Conservation (phyloP, 2,329 filamentous ascomycete genomes). For the Monilinia vaccinii-corymbosi region DNA sequence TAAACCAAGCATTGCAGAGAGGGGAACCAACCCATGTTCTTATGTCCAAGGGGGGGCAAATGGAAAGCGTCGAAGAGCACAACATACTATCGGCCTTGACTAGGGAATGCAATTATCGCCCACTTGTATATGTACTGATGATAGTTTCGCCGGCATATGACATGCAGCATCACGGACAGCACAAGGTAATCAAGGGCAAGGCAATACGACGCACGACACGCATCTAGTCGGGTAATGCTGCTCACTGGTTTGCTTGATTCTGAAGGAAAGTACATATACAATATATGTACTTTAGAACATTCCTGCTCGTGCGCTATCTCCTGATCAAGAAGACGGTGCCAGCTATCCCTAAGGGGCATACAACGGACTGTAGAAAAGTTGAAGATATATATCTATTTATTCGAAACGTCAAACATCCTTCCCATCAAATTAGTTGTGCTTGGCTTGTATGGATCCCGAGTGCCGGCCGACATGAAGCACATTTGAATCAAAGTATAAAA, state of each 20-base stretch:
- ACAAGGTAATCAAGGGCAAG: not conserved
- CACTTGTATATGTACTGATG: not conserved
- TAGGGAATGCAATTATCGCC: slow-evolving; percentile 2
- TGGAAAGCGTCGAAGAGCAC: not conserved
- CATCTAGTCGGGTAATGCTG: not conserved
- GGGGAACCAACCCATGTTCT: not conserved
- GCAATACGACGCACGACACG: not conserved
- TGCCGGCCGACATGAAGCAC: too few species aligned
- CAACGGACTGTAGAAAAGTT: too few species aligned
- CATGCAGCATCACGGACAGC: not conserved
- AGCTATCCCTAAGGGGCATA: too few species aligned
- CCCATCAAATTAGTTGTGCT: too few species aligned
- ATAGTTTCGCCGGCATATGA: not conserved
- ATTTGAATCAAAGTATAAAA: too few species aligned
- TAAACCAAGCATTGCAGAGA: not conserved
- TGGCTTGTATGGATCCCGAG: too few species aligned
- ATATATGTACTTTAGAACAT: too few species aligned
- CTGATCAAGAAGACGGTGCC: too few species aligned
- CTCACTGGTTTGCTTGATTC: not conserved
- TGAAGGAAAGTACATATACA: not conserved
- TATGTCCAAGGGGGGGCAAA: not conserved
- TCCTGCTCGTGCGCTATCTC: too few species aligned
- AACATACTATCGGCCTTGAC: not conserved
- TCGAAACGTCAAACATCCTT: too few species aligned
- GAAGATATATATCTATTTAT: not conserved